phyloP scores from a whole-genome alignment of 1,284 basidiomycete species.

The Austroboletus niveus region DNA sequence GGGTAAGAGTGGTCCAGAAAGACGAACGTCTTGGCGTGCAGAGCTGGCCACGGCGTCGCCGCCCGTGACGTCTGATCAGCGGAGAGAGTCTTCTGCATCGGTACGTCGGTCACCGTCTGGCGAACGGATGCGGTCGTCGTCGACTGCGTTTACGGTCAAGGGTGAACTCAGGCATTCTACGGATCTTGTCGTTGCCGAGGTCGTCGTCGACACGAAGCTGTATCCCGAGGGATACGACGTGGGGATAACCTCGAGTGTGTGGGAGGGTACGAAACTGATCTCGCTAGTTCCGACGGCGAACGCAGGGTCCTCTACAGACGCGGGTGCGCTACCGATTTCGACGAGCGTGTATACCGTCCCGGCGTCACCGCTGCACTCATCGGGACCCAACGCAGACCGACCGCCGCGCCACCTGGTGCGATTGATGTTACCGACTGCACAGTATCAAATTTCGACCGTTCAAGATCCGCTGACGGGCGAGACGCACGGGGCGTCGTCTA shows the following conservation, averaged over 20 bases:
- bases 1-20: conserved; percentile 8
- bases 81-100: conserved; percentile 21
- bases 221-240: conserved; percentile 72
- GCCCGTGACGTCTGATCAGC: conserved; percentile 3
- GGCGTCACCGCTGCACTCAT: conserved; percentile 76
- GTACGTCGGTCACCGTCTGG: conserved; percentile 14
- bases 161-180: conserved; percentile 54
- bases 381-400: conserved; percentile 55
- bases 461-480: conserved; percentile 81
- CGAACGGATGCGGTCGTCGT: conserved; percentile 25
- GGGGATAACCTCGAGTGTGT: conserved; percentile 45
- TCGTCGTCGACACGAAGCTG: conserved; percentile 74
- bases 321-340: conserved; percentile 47
- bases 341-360: conserved; percentile 68
- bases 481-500: conserved; percentile 56
- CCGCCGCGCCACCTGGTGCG: conserved; percentile 73
- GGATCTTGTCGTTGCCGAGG: conserved; percentile 68
- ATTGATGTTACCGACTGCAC: conserved; percentile 78
- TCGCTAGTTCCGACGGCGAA: conserved; percentile 20
- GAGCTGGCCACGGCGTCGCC: conserved; percentile 19
- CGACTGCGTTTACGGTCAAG: conserved; percentile 57
- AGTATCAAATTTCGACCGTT: conserved; percentile 71
- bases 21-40: conserved; percentile 5
- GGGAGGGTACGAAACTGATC: conserved; percentile 35
- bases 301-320: background rate